Conservation (phyloP, 1,284 basidiomycete genomes). For the Sporisorium scitamineum region DNA sequence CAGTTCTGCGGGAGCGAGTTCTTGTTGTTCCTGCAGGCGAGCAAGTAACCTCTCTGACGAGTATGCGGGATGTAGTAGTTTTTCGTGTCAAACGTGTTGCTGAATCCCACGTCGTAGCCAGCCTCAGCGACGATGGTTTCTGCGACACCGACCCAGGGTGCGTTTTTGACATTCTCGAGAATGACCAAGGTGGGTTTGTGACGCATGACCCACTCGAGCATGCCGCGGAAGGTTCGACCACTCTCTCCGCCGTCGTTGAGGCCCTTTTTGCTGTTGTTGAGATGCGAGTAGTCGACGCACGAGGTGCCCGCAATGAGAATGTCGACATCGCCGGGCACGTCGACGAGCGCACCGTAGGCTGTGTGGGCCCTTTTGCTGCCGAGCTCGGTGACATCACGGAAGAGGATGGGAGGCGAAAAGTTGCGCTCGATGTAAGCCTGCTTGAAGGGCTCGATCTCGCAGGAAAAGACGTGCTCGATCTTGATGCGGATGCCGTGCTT, state of each 20-base stretch:
- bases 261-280: constrained; percentile 90
- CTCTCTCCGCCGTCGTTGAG: constrained; percentile 65
- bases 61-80: constrained; percentile 95
- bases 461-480: constrained; percentile 93
- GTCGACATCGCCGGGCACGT: constrained; percentile 90
- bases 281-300: constrained; percentile 94
- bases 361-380: constrained; percentile 75
- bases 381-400: constrained; percentile 93
- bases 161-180: constrained; percentile 91
- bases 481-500: constrained; percentile 78
- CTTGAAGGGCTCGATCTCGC: constrained; percentile 98
- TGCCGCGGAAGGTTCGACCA: constrained; percentile 71
- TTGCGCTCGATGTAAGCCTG: constrained; percentile 98
- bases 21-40: constrained; percentile 54
- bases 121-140: constrained; percentile 79
- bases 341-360: constrained; percentile 86
- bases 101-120: constrained; percentile 80
- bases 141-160: constrained; percentile 85
- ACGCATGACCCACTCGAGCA: constrained; percentile 90
- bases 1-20: constrained; percentile 73
- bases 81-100: constrained; percentile 83
- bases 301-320: constrained; percentile 88
- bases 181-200: constrained; percentile 90
- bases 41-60: constrained; percentile 55
- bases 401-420: constrained; percentile 86